Conservation (phyloP, 1,284 basidiomycete species). For the Puccinia horiana region DNA sequence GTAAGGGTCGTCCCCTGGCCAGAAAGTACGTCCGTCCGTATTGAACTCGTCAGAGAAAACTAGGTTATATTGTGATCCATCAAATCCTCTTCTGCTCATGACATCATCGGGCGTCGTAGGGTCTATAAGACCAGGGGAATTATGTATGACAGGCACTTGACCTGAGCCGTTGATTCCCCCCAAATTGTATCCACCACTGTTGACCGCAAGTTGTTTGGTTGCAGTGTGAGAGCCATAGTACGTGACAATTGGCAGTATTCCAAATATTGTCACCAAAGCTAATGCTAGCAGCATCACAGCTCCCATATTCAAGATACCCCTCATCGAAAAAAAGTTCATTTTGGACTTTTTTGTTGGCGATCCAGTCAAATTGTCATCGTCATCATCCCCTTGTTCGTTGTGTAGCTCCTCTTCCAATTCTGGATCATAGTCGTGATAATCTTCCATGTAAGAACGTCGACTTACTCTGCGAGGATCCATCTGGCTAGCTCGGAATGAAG, state of each 20-base stretch:
- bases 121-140: conserved; percentile 73
- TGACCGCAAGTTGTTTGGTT: conserved; percentile 27
- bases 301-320: conserved; percentile 36
- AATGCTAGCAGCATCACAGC: conserved; percentile 28
- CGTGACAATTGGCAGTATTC: conserved; percentile 8
- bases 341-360: conserved; percentile 1
- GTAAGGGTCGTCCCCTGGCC: conserved; percentile 64
- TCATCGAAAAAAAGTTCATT: conserved; percentile 27
- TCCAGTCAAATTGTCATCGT: conserved; percentile 39
- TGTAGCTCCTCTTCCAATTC: conserved; percentile 24
- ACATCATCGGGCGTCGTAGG: conserved; percentile 68
- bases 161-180: conserved; percentile 77
- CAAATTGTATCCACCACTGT: conserved; percentile 62
- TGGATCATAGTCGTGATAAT: conserved; percentile 39
- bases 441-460: conserved; percentile 32
- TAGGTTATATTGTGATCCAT: conserved; percentile 60
- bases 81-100: conserved; percentile 59
- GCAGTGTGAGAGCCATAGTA: conserved; percentile 14
- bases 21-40: conserved; percentile 71
- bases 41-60: conserved; percentile 75
- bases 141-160: conserved; percentile 68
- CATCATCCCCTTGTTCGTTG: conserved; percentile 38
- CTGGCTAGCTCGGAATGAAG: conserved; percentile 3
- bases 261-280: conserved; percentile 41
- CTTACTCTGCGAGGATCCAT: conserved; percentile 31